phyloP scores from a whole-genome alignment of 1,139 yeast genomes.

The Groenewaldozyma auringiensis region DNA sequence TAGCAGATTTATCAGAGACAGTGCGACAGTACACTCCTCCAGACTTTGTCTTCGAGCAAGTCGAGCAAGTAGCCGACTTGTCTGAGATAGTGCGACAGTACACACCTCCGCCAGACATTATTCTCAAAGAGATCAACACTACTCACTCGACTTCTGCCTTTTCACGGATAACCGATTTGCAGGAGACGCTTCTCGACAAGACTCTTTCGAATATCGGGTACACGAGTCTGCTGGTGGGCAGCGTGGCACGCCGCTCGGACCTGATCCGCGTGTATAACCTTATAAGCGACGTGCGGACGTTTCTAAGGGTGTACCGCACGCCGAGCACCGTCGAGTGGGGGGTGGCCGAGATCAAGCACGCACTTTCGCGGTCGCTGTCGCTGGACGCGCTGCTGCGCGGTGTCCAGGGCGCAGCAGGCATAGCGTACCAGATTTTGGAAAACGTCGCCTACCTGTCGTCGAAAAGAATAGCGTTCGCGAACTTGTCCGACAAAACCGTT shows the following conservation, averaged over 20 bases:
- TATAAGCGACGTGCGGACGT: conserved; percentile 35
- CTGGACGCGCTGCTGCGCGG: conserved; percentile 8
- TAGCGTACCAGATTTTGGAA: conserved; percentile 36
- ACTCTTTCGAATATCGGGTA: conserved; percentile 26
- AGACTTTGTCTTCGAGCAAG: background rate
- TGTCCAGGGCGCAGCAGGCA: conserved; percentile 31
- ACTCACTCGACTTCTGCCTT: background rate
- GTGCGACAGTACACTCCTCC: conserved; percentile 2
- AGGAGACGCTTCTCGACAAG: conserved; percentile 15
- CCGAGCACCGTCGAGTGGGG: conserved; percentile 34
- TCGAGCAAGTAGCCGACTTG: background rate
- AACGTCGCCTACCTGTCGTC: conserved; percentile 35
- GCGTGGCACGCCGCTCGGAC: conserved; percentile 16
- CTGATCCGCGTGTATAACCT: conserved; percentile 23
- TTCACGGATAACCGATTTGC: background rate
- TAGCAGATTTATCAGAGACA: background rate
- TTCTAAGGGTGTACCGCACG: conserved; percentile 34
- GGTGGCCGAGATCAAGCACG: conserved; percentile 21
- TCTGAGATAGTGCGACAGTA: background rate
- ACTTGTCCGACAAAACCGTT: conserved; percentile 22
- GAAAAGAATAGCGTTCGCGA: conserved; percentile 28
- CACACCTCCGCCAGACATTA: conserved; percentile 1
- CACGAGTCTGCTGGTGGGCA: conserved; percentile 23
- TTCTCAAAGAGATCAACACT: background rate
- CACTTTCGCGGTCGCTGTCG: conserved; percentile 16